Percentiles rank a stretch among this genome's conserved stretches.
Conservation (phyloP, 208 protist species). For the Acanthamoeba triangularis region DNA sequence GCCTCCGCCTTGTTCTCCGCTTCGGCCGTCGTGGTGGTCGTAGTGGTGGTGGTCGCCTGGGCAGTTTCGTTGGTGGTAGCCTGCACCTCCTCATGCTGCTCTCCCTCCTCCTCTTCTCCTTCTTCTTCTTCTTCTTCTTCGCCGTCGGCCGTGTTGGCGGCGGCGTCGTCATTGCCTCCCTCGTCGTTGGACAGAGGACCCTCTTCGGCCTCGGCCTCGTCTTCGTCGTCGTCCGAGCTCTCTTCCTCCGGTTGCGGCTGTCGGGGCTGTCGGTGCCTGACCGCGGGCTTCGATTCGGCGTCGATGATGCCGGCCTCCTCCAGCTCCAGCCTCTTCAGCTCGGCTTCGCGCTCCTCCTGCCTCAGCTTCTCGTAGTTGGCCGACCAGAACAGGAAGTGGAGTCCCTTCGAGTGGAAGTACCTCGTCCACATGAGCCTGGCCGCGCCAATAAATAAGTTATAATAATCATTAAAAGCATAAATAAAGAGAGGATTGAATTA, state of each 20-base stretch:
- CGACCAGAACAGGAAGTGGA: slow-evolving; percentile 96
- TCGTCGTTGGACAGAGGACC: background rate
- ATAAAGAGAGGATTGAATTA: background rate
- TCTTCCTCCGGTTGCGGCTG: slow-evolving; percentile 38
- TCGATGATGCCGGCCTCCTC: background rate
- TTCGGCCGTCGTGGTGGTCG: background rate
- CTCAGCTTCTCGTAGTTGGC: slow-evolving; percentile 86
- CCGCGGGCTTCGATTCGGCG: background rate
- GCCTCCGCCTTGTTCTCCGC: background rate
- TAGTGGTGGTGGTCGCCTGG: background rate
- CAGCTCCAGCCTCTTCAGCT: slow-evolving; percentile 31
- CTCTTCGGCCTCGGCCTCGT: slow-evolving; percentile 12
- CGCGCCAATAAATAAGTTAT: no score
- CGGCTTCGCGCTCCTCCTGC: slow-evolving; percentile 76
- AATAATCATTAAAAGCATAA: background rate
- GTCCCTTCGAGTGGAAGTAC: slow-evolving; percentile 94
- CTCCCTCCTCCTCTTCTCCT: background rate
- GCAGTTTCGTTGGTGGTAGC: slow-evolving; percentile 13
- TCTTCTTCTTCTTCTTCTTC: no score
- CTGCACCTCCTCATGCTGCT: background rate
- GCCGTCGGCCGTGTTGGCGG: background rate
- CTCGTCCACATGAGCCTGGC: slow-evolving; percentile 92
- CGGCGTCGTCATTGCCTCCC: background rate
- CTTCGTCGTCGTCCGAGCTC: background rate
- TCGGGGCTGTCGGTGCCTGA: background rate